These are phyloP conservation scores for Diplodia mutila DNA, from an alignment of 2,329 filamentous ascomycete genomes.

Conservation along the genomic window DNA sequence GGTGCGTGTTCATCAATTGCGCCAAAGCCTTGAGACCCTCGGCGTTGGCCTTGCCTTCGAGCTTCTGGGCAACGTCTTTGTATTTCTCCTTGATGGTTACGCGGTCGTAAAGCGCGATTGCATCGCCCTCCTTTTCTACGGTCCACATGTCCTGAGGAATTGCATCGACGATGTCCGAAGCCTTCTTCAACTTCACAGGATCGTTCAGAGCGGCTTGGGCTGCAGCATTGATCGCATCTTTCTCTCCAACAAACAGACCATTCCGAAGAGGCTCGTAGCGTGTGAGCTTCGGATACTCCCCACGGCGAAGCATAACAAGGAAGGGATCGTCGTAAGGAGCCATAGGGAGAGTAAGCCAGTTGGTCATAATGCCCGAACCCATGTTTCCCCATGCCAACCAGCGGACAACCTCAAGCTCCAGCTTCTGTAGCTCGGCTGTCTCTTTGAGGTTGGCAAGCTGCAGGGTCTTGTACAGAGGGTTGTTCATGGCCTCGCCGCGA, in stretches of 20 bases:
- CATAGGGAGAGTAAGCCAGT: constrained; percentile 86
- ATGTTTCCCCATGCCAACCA: constrained; percentile 95
- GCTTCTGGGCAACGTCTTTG: constrained; percentile 65
- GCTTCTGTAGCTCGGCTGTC: constrained; percentile 38
- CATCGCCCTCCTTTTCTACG: constrained; percentile 64
- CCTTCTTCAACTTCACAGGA: constrained; percentile 38
- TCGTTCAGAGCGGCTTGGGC: constrained; percentile 53
- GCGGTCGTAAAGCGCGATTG: constrained; percentile 76
- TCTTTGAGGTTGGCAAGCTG: constrained; percentile 52
- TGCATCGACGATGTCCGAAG: constrained; percentile 66
- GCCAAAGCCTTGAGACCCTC: constrained; percentile 69
- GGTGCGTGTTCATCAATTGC: constrained; percentile 78
- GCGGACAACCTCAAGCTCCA: constrained; percentile 71
- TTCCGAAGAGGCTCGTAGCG: constrained; percentile 73
- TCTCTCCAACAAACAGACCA: constrained; percentile 73
- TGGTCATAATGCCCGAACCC: constrained; percentile 78
- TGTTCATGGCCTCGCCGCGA: constrained; percentile 77
- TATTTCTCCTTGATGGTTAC: constrained; percentile 68
- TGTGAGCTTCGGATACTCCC: constrained; percentile 73
- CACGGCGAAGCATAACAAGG: constrained; percentile 72
- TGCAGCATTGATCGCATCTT: constrained; percentile 50
- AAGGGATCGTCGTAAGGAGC: constrained; percentile 72
- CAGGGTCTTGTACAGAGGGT: constrained; percentile 75
- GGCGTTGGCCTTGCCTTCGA: constrained; percentile 57
- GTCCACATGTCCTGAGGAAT: constrained; percentile 63